Base-by-base conservation (phyloP, 2,329 filamentous ascomycete genomes). In the Rhynchosporium secalis region DNA sequence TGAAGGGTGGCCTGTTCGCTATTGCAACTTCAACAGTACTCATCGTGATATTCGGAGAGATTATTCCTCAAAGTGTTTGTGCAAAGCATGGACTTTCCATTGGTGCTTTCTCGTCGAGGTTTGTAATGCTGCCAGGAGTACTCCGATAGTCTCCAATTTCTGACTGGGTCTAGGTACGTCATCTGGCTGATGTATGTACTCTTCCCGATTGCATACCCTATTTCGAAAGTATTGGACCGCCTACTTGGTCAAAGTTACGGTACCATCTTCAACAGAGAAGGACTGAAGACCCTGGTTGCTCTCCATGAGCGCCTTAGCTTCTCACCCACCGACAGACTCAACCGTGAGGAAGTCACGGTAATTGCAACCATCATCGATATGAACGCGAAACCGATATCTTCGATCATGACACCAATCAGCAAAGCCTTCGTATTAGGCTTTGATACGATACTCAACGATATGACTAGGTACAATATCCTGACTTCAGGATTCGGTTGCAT, bases 331-430 rank as follows among this genome's bases (percentile, higher is more conserved):
- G 91, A 97, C 72, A 88, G 93, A 59, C 79, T 98, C 58, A 96
- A 96, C 75, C 88, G 95, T 67, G 94, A 98, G 72, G 94, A 98
- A 76, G 94, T 97, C 67, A 96, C 93, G 62, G 97, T 97, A 75
- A 98, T 98, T 76, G 95, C 90, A 65, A 92, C 93, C 47, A 92
- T 97, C 20, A 80, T 98, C 63, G 94, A 98, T 73, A 81, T 98
- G 68, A 97, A 97, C 78, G 91, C 93, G 68, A 97, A 96, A 78
- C 82, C 92, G 0, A 92, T 98, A 5, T 91, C 90, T 52, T 88
- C 85, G 71, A 96, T 98, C 74, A 98, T 98, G 94, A 98, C 94
- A 0, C 94, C 94, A 0, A 96, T 98, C 88, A 86, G 90, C 49
- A 92, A 97, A 71, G 92, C 97, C 55, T 98, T 95, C 74, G 92